These are phyloP conservation scores for Calendula officinalis DNA, from an alignment of 129 eudicot genomes.

Conservation along the genomic window DNA sequence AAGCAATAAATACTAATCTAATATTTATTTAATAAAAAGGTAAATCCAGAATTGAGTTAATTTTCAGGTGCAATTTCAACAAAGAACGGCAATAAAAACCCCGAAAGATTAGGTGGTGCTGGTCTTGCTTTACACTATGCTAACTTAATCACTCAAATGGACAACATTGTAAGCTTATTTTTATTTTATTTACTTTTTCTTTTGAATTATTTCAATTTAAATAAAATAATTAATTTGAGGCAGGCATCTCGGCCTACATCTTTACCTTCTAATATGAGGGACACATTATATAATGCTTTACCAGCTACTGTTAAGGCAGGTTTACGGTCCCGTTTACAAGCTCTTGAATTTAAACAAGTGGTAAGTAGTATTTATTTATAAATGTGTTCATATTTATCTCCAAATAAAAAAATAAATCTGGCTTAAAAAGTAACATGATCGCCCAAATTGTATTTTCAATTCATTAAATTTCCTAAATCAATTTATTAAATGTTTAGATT, in stretches of 20 bases:
- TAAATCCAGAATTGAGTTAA: too few relatives aligned
- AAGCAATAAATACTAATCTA: too few relatives aligned
- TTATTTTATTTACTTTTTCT: neutral
- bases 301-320: slow-evolving; percentile 66
- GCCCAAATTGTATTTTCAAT: neutral
- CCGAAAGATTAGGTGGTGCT: slow-evolving; percentile 77
- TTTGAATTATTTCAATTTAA: neutral
- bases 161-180: slow-evolving; percentile 68
- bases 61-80: slow-evolving; percentile 36
- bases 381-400: neutral
- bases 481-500: neutral
- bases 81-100: slow-evolving; percentile 38
- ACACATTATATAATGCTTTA: slow-evolving; percentile 68
- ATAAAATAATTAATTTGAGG: neutral
- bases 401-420: neutral
- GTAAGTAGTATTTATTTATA: slow-evolving; percentile 31
- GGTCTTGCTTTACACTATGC: slow-evolving; percentile 99
- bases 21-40: too few relatives aligned
- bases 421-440: neutral
- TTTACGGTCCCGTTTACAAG: slow-evolving; percentile 66
- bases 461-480: neutral
- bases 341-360: slow-evolving; percentile 52
- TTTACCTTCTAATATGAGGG: slow-evolving; percentile 87
- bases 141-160: slow-evolving; percentile 87
- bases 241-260: slow-evolving; percentile 91